Evolutionary conservation across 2,329 filamentous ascomycete genomes (phyloP).

Genomic region (Penicillium sp.): DNA sequence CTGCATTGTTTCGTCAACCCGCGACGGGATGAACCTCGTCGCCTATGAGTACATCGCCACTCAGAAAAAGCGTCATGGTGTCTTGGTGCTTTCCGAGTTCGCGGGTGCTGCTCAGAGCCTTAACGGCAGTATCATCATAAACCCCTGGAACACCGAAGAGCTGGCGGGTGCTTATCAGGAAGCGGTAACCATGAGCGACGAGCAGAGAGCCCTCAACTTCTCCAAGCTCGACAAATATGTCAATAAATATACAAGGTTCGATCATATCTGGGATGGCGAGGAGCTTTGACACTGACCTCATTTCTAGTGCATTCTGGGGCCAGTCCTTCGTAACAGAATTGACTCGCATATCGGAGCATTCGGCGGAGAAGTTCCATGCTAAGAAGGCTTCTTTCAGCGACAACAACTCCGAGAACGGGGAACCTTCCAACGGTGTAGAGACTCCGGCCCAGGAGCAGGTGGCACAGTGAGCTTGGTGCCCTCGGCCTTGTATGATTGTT

Average conservation of each 20-base stretch:
- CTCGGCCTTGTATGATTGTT: no score
- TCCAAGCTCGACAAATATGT: slow-evolving; percentile 89
- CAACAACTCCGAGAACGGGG: slow-evolving; percentile 1
- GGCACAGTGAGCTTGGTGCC: no score
- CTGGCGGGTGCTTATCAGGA: slow-evolving; percentile 87
- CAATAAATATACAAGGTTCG: slow-evolving; percentile 82
- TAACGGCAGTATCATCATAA: slow-evolving; percentile 87
- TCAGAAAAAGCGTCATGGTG: slow-evolving; percentile 79
- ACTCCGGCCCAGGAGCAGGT: no score
- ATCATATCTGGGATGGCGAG: no score
- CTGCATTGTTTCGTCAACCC: slow-evolving; percentile 86
- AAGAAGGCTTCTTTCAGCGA: slow-evolving; percentile 25
- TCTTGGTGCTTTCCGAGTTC: slow-evolving; percentile 93
- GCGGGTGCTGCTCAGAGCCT: slow-evolving; percentile 89
- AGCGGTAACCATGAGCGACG: slow-evolving; percentile 89
- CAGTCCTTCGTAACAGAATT: slow-evolving; percentile 84
- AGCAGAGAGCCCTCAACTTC: slow-evolving; percentile 78
- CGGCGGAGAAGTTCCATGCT: slow-evolving; percentile 31
- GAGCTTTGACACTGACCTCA: no score
- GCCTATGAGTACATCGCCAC: slow-evolving; percentile 97
- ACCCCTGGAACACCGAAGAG: slow-evolving; percentile 98
- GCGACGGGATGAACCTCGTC: slow-evolving; percentile 97
- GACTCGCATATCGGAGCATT: slow-evolving; percentile 46
- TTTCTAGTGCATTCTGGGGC: slow-evolving; percentile 76
- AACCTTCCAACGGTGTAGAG: no score